Conservation (phyloP, 768 basidiomycete genomes). For the Lanmaoa pseudosensibilis region DNA sequence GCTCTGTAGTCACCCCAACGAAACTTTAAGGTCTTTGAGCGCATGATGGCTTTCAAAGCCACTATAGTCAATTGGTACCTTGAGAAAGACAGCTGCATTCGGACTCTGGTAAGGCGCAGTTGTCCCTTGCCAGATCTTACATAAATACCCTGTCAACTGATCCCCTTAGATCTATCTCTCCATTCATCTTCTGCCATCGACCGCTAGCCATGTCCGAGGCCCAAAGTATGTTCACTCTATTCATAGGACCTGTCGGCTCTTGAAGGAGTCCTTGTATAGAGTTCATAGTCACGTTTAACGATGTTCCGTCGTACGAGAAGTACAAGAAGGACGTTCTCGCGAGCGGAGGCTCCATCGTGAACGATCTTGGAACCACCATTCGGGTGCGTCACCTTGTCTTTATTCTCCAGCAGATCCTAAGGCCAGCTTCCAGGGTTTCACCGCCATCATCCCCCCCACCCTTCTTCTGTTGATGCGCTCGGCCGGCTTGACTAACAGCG, state of each 20-base stretch:
- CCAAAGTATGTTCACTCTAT: constrained; percentile 11
- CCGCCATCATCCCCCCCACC: constrained; percentile 9
- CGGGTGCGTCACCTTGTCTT: neutral
- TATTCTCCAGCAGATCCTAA: neutral
- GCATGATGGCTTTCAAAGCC: too few species aligned
- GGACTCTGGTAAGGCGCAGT: neutral
- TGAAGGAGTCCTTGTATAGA: constrained; percentile 1
- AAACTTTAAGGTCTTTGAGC: too few species aligned
- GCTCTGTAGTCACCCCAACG: too few species aligned
- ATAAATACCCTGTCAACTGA: neutral
- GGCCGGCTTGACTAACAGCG: neutral
- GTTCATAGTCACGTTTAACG: constrained; percentile 11
- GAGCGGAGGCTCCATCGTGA: constrained; percentile 6
- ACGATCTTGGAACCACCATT: constrained; percentile 3
- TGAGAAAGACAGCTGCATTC: neutral
- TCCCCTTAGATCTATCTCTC: neutral
- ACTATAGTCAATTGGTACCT: too few species aligned
- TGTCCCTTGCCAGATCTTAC: neutral
- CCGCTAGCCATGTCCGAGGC: constrained; percentile 14
- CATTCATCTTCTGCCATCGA: neutral
- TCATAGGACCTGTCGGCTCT: neutral
- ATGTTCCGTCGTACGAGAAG: constrained; percentile 3
- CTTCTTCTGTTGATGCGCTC: neutral
- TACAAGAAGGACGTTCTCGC: constrained; percentile 7
- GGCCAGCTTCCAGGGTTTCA: constrained; percentile 14